Percentiles rank a stretch among this genome's conserved stretches.
Conservation (phyloP, 306 rosid species). For the Castanea mollissima region DNA sequence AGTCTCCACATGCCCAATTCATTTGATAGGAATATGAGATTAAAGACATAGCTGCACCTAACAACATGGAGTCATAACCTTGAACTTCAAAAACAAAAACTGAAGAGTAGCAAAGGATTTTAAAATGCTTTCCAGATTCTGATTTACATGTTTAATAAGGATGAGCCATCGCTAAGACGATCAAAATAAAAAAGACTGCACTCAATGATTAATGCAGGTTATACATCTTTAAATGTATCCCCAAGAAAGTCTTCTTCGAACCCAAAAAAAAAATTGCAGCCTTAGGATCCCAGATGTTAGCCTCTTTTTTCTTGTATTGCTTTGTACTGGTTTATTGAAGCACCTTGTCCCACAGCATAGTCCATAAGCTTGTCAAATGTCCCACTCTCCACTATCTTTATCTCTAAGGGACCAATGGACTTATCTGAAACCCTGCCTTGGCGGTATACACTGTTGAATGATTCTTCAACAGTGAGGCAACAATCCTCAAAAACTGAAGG, state of each 20-base stretch:
- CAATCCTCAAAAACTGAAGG: slow-evolving; percentile 42
- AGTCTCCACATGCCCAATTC: slow-evolving; percentile 94
- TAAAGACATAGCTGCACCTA: slow-evolving; percentile 91
- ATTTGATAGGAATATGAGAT: slow-evolving; percentile 84
- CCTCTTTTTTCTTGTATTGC: neutral
- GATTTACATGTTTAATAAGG: too few relatives aligned
- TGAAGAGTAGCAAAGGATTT: too few relatives aligned
- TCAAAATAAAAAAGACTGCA: too few relatives aligned
- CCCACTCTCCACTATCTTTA: slow-evolving; percentile 51
- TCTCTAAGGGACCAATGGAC: slow-evolving; percentile 58
- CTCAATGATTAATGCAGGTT: too few relatives aligned
- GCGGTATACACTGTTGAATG: slow-evolving; percentile 48
- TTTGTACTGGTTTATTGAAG: slow-evolving; percentile 69
- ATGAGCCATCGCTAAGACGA: too few relatives aligned
- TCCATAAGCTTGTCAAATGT: slow-evolving; percentile 64
- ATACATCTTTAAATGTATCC: too few relatives aligned
- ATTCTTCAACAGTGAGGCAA: slow-evolving; percentile 44
- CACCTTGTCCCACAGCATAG: slow-evolving; percentile 47
- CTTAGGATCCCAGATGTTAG: too few relatives aligned
- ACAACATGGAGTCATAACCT: slow-evolving; percentile 78
- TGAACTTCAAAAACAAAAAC: slow-evolving; percentile 86
- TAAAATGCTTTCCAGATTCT: too few relatives aligned
- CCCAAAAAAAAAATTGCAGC: too few relatives aligned
- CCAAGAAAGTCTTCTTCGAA: too few relatives aligned
- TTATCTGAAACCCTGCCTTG: slow-evolving; percentile 53